phyloP scores from a whole-genome alignment of 2,329 filamentous ascomycete species.

The Colletotrichum caudatum region DNA sequence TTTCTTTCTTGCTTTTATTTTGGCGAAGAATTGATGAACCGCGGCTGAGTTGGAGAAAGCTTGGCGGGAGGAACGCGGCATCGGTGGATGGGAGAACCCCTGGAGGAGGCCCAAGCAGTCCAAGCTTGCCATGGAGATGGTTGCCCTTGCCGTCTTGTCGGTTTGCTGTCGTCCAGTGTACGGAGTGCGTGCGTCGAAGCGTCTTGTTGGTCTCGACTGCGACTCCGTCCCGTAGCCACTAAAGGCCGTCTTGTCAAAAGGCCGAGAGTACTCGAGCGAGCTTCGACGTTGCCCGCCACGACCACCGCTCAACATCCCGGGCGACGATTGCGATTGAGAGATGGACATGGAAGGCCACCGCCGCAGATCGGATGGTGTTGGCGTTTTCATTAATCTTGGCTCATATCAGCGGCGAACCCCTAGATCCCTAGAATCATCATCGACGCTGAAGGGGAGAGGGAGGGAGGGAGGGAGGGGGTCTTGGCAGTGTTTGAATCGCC shows the following conservation, averaged over 20 bases:
- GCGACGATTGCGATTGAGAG: background rate
- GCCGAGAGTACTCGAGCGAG: background rate
- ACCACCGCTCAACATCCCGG: background rate
- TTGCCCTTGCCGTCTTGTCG: constrained; percentile 26
- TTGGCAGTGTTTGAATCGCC: constrained; percentile 36
- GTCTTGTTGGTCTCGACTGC: constrained; percentile 8
- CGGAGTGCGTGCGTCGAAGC: constrained; percentile 18
- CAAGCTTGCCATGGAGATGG: constrained; percentile 41
- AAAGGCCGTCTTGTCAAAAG: background rate
- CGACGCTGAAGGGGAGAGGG: background rate
- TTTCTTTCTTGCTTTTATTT: background rate
- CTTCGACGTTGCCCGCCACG: background rate
- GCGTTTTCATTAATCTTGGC: constrained; percentile 29
- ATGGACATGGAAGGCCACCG: background rate
- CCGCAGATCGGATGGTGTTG: constrained; percentile 29
- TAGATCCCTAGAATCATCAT: constrained; percentile 17
- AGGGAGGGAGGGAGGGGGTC: constrained; percentile 10
- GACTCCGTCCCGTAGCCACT: constrained; percentile 15
- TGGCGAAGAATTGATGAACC: constrained; percentile 31
- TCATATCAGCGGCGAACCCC: constrained; percentile 26
- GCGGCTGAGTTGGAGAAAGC: constrained; percentile 22
- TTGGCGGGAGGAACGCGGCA: constrained; percentile 29
- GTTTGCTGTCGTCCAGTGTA: constrained; percentile 32
- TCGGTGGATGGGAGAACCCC: constrained; percentile 34
- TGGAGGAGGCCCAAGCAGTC: constrained; percentile 37